Percentiles rank a stretch among this genome's conserved stretches.
Evolutionary conservation across 2,329 filamentous ascomycete genomes (phyloP).

Genomic region (Aureobasidium pullulans): DNA sequence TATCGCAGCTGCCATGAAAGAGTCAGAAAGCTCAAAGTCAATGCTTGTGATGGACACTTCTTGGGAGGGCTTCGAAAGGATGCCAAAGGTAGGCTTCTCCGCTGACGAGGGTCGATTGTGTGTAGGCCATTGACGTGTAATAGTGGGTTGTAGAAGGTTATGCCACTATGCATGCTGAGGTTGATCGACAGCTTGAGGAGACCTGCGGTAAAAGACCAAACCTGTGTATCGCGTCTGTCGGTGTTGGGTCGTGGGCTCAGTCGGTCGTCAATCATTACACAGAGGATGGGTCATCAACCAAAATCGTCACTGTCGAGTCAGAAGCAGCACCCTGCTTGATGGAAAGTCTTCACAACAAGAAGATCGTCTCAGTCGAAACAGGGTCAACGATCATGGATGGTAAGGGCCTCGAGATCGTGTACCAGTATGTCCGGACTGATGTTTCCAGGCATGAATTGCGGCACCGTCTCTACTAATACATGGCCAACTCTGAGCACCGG

Average conservation of each 20-base stretch:
- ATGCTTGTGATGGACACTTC: constrained; percentile 63
- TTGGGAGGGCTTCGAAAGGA: constrained; percentile 57
- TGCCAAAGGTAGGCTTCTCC: constrained; percentile 39
- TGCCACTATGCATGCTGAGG: constrained; percentile 61
- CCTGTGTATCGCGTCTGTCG: constrained; percentile 57
- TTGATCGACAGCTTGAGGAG: constrained; percentile 52
- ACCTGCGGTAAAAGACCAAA: constrained; percentile 21
- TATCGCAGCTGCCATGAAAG: constrained; percentile 44
- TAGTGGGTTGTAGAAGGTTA: constrained; percentile 73
- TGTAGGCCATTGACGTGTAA: not conserved
- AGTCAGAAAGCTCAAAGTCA: constrained; percentile 32
- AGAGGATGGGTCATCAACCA: not conserved
- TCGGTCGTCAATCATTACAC: constrained; percentile 62
- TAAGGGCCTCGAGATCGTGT: constrained; percentile 32
- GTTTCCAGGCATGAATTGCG: constrained; percentile 51
- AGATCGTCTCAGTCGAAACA: constrained; percentile 46
- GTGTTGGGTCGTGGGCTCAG: constrained; percentile 66
- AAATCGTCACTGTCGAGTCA: constrained; percentile 63
- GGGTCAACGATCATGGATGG: constrained; percentile 59
- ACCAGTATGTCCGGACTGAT: constrained; percentile 18
- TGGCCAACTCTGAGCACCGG: constrained; percentile 54
- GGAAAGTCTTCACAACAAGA: constrained; percentile 43
- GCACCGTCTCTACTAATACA: constrained; percentile 57
- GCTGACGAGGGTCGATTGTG: not conserved
- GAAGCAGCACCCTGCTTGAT: constrained; percentile 55